A percentile compares a stretch with the other conserved stretches of the same genome.
Evolutionary conservation across 2,329 filamentous ascomycete genomes (phyloP).

Genomic region (Sporothrix pallida): DNA sequence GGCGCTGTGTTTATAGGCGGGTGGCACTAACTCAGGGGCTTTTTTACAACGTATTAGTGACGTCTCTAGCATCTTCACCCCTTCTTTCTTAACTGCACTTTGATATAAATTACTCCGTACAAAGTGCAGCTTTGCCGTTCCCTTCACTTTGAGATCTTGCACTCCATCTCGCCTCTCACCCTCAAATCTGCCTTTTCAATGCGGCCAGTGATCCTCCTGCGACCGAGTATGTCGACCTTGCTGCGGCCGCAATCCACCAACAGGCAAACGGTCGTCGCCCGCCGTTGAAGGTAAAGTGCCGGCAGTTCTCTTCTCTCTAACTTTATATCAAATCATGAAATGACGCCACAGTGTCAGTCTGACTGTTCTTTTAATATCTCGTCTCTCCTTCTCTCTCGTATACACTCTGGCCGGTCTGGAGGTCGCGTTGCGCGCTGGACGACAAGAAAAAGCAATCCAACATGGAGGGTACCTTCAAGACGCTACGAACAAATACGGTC

Average conservation of each 20-base stretch:
- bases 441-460: background rate
- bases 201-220: conserved; percentile 5
- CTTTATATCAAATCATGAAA: background rate
- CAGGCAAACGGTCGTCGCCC: background rate
- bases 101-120: too few species aligned
- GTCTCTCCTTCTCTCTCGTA: background rate
- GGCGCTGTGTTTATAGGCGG: conserved; percentile 2
- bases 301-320: background rate
- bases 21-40: background rate
- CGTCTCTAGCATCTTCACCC: background rate
- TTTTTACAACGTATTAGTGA: background rate
- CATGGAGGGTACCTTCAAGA: conserved; percentile 6
- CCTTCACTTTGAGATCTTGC: background rate
- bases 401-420: background rate
- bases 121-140: background rate
- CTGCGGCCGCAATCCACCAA: background rate
- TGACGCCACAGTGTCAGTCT: background rate
- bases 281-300: background rate
- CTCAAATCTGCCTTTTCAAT: background rate
- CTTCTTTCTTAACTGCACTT: background rate
- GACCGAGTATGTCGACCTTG: background rate
- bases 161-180: background rate
- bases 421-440: conserved; percentile 17
- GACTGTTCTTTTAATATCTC: background rate
- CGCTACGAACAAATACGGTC: background rate